phyloP scores from a whole-genome alignment of 1,139 yeast species.

The Nakaseomyces nivariensis region DNA sequence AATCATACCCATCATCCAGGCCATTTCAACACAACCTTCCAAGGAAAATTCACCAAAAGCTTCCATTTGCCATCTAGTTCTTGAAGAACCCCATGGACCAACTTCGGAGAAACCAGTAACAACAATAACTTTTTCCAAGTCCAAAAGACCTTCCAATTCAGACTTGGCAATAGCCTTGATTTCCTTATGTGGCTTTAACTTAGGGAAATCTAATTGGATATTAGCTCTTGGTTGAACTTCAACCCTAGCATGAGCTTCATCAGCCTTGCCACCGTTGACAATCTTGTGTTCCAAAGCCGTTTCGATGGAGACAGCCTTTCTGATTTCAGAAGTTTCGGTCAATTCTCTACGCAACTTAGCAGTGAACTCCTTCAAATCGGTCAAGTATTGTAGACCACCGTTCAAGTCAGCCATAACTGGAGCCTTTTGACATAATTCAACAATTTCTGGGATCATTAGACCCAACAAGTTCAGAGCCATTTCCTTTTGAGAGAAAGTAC shows the following conservation, averaged over 20 bases:
- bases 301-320: conserved; percentile 93
- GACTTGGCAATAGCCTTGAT: conserved; percentile 58
- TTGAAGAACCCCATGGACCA: conserved; percentile 98
- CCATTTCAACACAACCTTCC: conserved; percentile 98
- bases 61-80: conserved; percentile 99
- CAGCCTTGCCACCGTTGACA: conserved; percentile 83
- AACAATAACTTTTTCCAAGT: conserved; percentile 83
- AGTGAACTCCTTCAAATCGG: conserved; percentile 84
- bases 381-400: conserved; percentile 94
- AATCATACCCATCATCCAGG: conserved; percentile 98
- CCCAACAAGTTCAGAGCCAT: conserved; percentile 98
- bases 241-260: conserved; percentile 70
- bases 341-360: conserved; percentile 72
- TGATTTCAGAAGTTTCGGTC: conserved; percentile 76
- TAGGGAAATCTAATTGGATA: conserved; percentile 89
- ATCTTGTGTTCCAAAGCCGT: conserved; percentile 88
- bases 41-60: conserved; percentile 90
- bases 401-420: conserved; percentile 97
- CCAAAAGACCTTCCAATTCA: conserved; percentile 82
- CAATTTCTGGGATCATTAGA: conserved; percentile 77
- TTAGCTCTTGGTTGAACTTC: conserved; percentile 72
- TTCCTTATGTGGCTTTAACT: conserved; percentile 64
- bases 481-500: conserved; percentile 96
- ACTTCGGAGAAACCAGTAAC: conserved; percentile 97
- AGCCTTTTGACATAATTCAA: conserved; percentile 78